These are phyloP conservation scores for Aphanomyces stellatus DNA, from an alignment of 352 stramenopile genomes.

Conservation along the genomic window DNA sequence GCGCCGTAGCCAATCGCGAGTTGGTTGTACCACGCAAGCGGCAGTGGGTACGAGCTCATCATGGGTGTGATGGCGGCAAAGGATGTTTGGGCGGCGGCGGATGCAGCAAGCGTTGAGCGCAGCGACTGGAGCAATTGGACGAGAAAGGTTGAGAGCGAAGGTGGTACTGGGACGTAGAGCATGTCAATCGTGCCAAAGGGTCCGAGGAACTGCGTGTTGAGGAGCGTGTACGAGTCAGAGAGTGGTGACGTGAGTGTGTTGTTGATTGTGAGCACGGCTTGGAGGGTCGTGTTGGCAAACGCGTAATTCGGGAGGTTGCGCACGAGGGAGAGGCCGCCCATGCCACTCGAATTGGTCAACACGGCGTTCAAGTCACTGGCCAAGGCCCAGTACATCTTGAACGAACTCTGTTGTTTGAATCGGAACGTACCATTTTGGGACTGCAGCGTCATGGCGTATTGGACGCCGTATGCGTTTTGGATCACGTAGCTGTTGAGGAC, in stretches of 20 bases:
- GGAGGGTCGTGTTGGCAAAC: no score
- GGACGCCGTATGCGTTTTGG: not conserved
- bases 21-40: no score
- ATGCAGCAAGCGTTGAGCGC: not conserved
- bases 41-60: no score
- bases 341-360: not conserved
- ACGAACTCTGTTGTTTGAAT: not conserved
- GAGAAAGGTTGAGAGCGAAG: not conserved
- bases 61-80: no score
- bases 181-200: conserved; percentile 12
- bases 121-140: not conserved
- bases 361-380: conserved; percentile 5
- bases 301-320: no score
- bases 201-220: not conserved
- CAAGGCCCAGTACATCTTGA: conserved; percentile 11
- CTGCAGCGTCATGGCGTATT: not conserved
- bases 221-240: not conserved
- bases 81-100: no score
- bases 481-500: conserved; percentile 2
- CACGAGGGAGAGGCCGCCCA: not conserved
- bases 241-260: no score
- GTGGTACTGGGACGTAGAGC: not conserved
- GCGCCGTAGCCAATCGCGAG: no score
- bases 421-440: not conserved
- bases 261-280: no score